Percentiles rank a stretch among this genome's conserved stretches.
Evolutionary conservation across 345 rosid species (phyloP).

Genomic region (Pistacia atlantica): DNA sequence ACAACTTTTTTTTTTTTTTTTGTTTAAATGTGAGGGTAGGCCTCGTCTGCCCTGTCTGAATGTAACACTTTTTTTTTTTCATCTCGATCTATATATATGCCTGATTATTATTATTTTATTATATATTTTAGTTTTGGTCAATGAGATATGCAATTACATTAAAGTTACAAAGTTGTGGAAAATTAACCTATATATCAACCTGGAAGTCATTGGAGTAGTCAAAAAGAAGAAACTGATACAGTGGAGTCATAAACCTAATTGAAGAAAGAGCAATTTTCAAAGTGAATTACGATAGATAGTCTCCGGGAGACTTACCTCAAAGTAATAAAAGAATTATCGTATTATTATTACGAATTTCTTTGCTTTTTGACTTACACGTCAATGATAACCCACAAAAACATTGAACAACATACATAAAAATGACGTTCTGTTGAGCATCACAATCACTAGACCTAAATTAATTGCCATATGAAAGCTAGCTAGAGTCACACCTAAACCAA

Average conservation of each 20-base stretch:
- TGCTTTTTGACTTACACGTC: slow-evolving; percentile 21
- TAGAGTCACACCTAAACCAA: not conserved
- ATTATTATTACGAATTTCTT: not conserved
- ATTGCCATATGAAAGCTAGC: not conserved
- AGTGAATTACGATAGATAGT: slow-evolving; percentile 1
- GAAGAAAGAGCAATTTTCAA: slow-evolving; percentile 1
- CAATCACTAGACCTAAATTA: slow-evolving; percentile 11
- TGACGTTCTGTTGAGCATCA: slow-evolving; percentile 17
- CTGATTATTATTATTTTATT: no score
- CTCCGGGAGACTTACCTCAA: not conserved
- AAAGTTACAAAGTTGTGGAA: no score
- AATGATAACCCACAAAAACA: slow-evolving; percentile 13
- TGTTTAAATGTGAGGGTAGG: no score
- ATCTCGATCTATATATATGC: no score
- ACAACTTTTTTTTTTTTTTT: no score
- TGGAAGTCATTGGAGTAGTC: not conserved
- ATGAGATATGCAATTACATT: no score
- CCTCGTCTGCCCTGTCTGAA: no score
- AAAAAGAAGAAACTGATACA: not conserved
- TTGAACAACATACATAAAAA: slow-evolving; percentile 13
- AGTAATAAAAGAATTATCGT: slow-evolving; percentile 13
- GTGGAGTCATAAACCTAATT: not conserved
- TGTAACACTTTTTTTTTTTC: no score
- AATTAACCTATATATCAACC: not conserved
- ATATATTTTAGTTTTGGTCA: no score